phyloP scores from a whole-genome alignment of 345 rosid species.

The Pugionium cornutum region DNA sequence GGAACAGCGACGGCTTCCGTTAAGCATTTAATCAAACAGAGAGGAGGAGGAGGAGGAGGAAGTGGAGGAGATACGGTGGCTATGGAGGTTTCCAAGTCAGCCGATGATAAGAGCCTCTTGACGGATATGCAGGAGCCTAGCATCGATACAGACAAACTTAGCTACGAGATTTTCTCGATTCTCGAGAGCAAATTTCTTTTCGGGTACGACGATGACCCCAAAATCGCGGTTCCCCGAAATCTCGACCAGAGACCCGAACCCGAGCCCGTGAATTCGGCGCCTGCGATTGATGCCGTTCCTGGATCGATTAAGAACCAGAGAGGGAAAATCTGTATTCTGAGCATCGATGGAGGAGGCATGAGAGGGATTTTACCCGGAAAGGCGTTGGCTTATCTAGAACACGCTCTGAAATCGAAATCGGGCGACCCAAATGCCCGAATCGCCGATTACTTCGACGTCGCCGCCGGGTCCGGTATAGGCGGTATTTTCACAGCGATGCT shows the following conservation, averaged over 20 bases:
- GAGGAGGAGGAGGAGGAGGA: conserved; percentile 23
- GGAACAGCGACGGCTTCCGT: conserved; percentile 10
- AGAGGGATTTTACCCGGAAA: conserved; percentile 85
- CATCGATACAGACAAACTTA: conserved; percentile 92
- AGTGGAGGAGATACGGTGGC: conserved; percentile 25
- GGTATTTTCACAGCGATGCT: conserved; percentile 94
- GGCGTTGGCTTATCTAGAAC: conserved; percentile 82
- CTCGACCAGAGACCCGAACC: conserved; percentile 44
- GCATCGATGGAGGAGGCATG: conserved; percentile 94
- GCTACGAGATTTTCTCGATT: conserved; percentile 95
- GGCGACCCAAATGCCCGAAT: conserved; percentile 88
- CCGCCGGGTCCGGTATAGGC: conserved; percentile 88
- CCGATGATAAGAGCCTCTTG: no score
- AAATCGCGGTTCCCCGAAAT: conserved; percentile 37
- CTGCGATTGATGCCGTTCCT: conserved; percentile 7
- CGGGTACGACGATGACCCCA: conserved; percentile 62
- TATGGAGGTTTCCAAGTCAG: conserved; percentile 37
- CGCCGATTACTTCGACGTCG: conserved; percentile 90
- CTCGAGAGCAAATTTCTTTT: conserved; percentile 89
- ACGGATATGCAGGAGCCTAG: conserved; percentile 93
- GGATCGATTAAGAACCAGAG: conserved; percentile 78
- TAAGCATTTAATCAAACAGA: conserved; percentile 23
- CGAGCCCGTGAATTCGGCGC: conserved; percentile 34
- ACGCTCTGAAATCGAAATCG: conserved; percentile 73
- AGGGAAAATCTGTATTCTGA: conserved; percentile 85